Evolutionary conservation across 768 basidiomycete genomes (phyloP), one percentile per base, ranked within the genome.

Genomic region (Calocera cornea): DNA sequence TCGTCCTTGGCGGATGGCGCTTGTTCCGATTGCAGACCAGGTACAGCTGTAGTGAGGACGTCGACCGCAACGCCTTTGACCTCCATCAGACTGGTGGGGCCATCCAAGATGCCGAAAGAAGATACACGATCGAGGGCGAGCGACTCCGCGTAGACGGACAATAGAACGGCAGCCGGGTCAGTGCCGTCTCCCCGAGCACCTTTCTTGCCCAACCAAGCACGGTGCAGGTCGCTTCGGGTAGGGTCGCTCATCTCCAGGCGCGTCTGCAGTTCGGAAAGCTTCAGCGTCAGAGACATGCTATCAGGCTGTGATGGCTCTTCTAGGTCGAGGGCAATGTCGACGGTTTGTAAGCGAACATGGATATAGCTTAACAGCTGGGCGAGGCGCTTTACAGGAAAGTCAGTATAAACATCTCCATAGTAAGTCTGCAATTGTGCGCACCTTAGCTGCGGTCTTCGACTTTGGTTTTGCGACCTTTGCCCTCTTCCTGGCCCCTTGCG

Each of bases 241-340:
- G 54, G 54, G 31, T 60, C 54, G 27, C 54, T 60, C 54, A 60
- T 60, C 31, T 60, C 54, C 54, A 60, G 27, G 31, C 31, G 54
- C 2, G 54, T 60, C 31, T 60, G 54, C 2, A 60, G 54, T 19
- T 60, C 54, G 3, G 54, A 60, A 16, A 60, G 7, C 54, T 60
- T 60, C 54, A 60, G 31, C 7, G 11, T 29, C 10, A 60, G 24
- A 12, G 54, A 16, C 54, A 60, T 60, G 54, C 31, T 33, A 19
- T 60, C 54, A 19, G 27, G 27, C 11, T 60, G 54, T 33, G 54
- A 29, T 27, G 2, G 31, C 5, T 60, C 54, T 60, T 60, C 54
- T 19, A 60, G 54, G 22, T 60, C 54, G 24, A 60, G 31, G 16
- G 54, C 54, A 3, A 60, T 60, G 54, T 60, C 54, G 27, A 60